Evolutionary conservation across 2,329 filamentous ascomycete species (phyloP).

Genomic region (Bipolaris cookei): DNA sequence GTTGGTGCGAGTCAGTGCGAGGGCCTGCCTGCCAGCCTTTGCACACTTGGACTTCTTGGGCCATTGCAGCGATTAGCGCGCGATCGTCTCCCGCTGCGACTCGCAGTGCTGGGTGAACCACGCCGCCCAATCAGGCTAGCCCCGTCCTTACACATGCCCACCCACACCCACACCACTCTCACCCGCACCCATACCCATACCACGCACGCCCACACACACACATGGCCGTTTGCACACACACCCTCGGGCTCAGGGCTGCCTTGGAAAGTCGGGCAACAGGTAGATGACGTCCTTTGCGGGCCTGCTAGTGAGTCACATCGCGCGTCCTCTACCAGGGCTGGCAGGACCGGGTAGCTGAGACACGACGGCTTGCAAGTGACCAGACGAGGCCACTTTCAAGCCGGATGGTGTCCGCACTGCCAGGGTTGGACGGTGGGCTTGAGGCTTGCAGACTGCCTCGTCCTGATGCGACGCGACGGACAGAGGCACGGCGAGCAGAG

Average conservation of each 20-base stretch:
- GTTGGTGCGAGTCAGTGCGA: too few species aligned
- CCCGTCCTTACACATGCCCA: neutral
- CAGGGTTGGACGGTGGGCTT: slow-evolving; percentile 13
- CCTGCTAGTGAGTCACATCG: slow-evolving; percentile 40
- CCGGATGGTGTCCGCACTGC: slow-evolving; percentile 27
- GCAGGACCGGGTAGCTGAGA: slow-evolving; percentile 24
- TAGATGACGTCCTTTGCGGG: slow-evolving; percentile 9
- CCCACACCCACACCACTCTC: neutral
- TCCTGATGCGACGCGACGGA: slow-evolving; percentile 1
- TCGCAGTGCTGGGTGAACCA: slow-evolving; percentile 3
- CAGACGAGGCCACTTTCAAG: slow-evolving; percentile 39
- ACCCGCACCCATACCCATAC: slow-evolving; percentile 1
- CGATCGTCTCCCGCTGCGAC: slow-evolving; percentile 29
- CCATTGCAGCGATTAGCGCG: slow-evolving; percentile 17
- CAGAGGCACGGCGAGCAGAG: slow-evolving; percentile 20
- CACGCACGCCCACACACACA: neutral
- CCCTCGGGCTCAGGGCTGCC: slow-evolving; percentile 2
- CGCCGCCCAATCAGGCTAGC: neutral
- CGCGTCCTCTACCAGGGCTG: slow-evolving; percentile 20
- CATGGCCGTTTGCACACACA: neutral
- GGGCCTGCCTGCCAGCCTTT: neutral
- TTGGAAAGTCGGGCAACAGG: neutral
- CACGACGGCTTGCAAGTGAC: slow-evolving; percentile 33
- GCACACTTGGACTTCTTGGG: neutral
- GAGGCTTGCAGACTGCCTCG: slow-evolving; percentile 1